Percentiles rank a stretch among this genome's conserved stretches.
phyloP scores from a whole-genome alignment of 2,329 filamentous ascomycete species.

The Colletotrichum orbiculare region DNA sequence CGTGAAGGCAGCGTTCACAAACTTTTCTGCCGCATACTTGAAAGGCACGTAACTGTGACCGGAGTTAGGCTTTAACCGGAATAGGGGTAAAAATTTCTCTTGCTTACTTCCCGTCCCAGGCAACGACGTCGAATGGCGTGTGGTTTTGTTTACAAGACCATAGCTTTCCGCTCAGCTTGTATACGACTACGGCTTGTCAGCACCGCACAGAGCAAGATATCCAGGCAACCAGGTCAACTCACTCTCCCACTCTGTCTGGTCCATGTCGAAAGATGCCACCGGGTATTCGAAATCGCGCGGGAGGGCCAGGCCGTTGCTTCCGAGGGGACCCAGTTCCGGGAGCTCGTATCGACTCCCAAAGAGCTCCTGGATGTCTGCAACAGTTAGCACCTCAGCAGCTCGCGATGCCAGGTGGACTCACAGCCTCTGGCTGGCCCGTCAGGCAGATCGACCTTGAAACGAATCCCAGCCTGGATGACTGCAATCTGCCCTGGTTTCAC shows the following conservation, averaged over 20 bases:
- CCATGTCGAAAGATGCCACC: slow-evolving; percentile 60
- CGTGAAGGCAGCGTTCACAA: slow-evolving; percentile 67
- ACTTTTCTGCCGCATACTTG: slow-evolving; percentile 62
- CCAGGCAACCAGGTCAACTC: not conserved
- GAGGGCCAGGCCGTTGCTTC: slow-evolving; percentile 72
- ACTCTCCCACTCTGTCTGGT: slow-evolving; percentile 40
- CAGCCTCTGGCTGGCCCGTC: slow-evolving; percentile 67
- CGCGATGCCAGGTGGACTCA: slow-evolving; percentile 22
- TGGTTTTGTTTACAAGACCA: slow-evolving; percentile 69
- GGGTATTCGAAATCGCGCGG: slow-evolving; percentile 73
- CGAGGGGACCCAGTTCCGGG: slow-evolving; percentile 73
- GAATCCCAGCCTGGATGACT: slow-evolving; percentile 71
- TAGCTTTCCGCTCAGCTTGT: slow-evolving; percentile 69
- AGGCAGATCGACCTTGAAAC: slow-evolving; percentile 67
- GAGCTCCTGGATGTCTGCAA: slow-evolving; percentile 67
- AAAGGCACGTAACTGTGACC: slow-evolving; percentile 47
- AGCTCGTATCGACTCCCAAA: slow-evolving; percentile 72
- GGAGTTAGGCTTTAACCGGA: not conserved
- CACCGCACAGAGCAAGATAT: not conserved
- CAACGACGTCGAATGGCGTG: slow-evolving; percentile 74
- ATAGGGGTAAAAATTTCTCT: slow-evolving; percentile 11
- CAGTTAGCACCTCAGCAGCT: slow-evolving; percentile 14
- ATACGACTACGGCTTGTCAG: slow-evolving; percentile 52
- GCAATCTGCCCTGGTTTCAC: slow-evolving; percentile 73
- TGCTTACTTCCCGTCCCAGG: slow-evolving; percentile 74